These are phyloP conservation scores for Tilletiaria anomala DNA, from an alignment of 1,284 basidiomycete species.

Conservation along the genomic window DNA sequence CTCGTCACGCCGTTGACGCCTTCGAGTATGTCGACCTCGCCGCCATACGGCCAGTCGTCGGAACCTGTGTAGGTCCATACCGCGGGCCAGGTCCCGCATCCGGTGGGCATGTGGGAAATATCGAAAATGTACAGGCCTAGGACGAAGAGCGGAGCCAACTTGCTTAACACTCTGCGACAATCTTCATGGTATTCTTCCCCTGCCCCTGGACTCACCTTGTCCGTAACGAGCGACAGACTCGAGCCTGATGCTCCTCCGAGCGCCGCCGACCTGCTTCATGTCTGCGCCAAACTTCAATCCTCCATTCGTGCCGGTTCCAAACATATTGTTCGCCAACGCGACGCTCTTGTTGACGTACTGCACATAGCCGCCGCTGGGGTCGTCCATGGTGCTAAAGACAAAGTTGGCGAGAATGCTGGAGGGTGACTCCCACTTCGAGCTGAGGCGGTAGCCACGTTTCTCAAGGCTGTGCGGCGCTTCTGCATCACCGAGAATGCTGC, in stretches of 20 bases:
- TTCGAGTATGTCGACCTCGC: conserved; percentile 33
- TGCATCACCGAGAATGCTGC: no score
- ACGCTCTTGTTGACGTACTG: background rate
- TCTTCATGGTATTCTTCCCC: no score
- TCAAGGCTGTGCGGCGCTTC: no score
- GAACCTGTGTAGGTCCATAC: conserved; percentile 18
- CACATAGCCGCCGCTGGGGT: background rate
- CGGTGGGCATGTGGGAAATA: conserved; percentile 23
- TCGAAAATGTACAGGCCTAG: conserved; percentile 24
- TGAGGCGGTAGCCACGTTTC: no score
- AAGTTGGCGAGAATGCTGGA: no score
- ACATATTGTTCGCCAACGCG: background rate
- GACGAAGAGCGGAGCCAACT: no score
- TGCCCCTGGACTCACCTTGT: background rate
- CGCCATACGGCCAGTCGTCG: conserved; percentile 23
- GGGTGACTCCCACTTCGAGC: no score
- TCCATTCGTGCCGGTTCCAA: background rate
- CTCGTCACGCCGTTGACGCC: conserved; percentile 16
- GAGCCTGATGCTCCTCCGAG: no score
- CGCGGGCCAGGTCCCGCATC: conserved; percentile 32
- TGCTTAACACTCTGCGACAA: no score
- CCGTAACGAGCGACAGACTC: no score
- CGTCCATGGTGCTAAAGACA: background rate
- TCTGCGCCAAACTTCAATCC: background rate
- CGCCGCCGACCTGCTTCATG: background rate